Evolutionary conservation across 2,329 filamentous ascomycete genomes (phyloP), one percentile per base, ranked within the genome.

Genomic region (Diaporthe capsici): DNA sequence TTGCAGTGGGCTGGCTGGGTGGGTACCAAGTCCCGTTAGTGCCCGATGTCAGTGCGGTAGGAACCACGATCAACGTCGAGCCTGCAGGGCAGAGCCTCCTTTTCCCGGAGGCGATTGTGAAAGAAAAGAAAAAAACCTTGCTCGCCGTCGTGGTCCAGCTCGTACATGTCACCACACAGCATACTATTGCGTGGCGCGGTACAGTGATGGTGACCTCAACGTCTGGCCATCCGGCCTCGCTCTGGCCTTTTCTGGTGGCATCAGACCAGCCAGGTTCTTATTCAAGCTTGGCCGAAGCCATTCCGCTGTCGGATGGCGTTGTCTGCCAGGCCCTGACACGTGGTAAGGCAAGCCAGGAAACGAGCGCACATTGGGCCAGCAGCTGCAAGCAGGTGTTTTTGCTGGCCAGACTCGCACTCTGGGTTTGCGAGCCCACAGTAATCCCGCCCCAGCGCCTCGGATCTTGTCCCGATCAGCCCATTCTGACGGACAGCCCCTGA

Each of bases 401-500:
- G 28, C 57, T 42, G 71, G 68, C 71, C 57, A 67, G 42, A 44
- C 44, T 44, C 37, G 49, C 60, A n/a, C 12, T 34, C 70, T n/a
- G 17, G 31, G n/a, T 63, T 37, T 61, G 37, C 47, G 34, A 75
- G 22, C 44, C 74, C 74, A 73, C 74, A 73, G 44, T 57, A 71
- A 72, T 47, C 39, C 55, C 71, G 57, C 75, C 70, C 70, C 73
- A 65, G 15, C 42, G 44, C 71, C 61, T 68, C 72, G 72, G 67
- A 60, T 74, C 67, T 67, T 71, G 72, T 76, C 68, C 75, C 75
- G 71, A 74, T 76, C 75, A 76, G 75, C 75, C 70, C 75, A 76
- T 31, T 60, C 31, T 72, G 71, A 71, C 49, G 57, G 42, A 39
- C 37, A 17, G 20, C 61, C 61, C 61, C 61, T 51, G 44, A 37